Base-by-base conservation (phyloP, 2,329 filamentous ascomycete genomes). In the Diplodia intermedia region DNA sequence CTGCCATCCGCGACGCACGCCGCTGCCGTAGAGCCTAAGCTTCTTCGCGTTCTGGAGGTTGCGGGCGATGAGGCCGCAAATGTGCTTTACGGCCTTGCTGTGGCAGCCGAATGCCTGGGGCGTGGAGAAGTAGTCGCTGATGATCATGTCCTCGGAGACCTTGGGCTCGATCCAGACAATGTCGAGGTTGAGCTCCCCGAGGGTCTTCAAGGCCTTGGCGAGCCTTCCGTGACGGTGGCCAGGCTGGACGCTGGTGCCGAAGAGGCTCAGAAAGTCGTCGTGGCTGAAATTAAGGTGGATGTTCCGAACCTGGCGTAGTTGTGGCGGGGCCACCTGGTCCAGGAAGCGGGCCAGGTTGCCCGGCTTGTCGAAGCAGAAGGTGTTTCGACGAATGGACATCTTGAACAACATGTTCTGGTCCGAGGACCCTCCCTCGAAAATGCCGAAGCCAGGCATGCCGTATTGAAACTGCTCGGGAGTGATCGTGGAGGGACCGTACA, bases 221-320 rank as follows among this genome's bases (percentile, higher is more conserved):
- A 50, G n/a, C 4, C 12, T 9, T 40, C 54, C 7, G 40, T 57
- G 7, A 26, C 26, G 31, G 1, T 23, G 23, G 18, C 38, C 15
- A 29, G 65, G 65, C 38, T 38, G 54, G 14, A 29, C 12, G 29
- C 33, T 29, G 29, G 33, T 26, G 5, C 38, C 23, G 4, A 31
- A 67, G 29, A 67, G 26, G 14, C 29, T 15, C 6, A 67, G 20
- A 14, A 67, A 50, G 20, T 67, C 65, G 5, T 23, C 43, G 2
- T 67, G 47, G 11, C 29, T 18, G 14, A 67, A 60, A 26, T 38
- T 26, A 0, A 67, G 20, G 14, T 60, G 54, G 2, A 67, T 11
- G n/a, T 14, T 52, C 5, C 65, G 38, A 14, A 67, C 20, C 14
- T 57, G 3, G 1, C 3, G 5, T 11, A 63, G 12, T 2, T 50